These are phyloP conservation scores for Neopestalotiopsis sp. DNA, from an alignment of 2,329 filamentous ascomycete species.

Conservation along the genomic window DNA sequence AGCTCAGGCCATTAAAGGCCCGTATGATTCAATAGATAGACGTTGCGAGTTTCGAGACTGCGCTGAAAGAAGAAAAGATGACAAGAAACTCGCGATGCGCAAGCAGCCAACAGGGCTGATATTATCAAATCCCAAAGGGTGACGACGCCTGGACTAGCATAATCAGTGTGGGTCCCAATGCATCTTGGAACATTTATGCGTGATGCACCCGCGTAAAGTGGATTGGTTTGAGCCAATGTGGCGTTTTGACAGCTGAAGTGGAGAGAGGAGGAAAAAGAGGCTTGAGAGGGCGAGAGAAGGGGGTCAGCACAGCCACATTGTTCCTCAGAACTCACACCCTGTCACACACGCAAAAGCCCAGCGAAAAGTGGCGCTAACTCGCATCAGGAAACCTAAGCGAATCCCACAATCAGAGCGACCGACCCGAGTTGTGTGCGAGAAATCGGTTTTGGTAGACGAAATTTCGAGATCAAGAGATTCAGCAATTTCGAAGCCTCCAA, in stretches of 20 bases:
- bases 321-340: too few relatives aligned
- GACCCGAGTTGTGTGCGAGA: conserved; percentile 15
- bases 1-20: not conserved
- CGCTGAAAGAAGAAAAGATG: not conserved
- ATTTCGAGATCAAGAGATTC: conserved; percentile 14
- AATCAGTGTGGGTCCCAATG: not conserved
- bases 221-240: not conserved
- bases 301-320: conserved; percentile 3
- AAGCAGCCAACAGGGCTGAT: not conserved
- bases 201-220: conserved; percentile 11
- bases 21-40: not conserved
- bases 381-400: conserved; percentile 19
- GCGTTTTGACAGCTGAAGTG: not conserved
- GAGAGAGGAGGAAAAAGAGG: not conserved
- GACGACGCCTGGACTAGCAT: conserved; percentile 8
- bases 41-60: not conserved
- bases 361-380: conserved; percentile 1
- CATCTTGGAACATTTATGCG: conserved; percentile 6
- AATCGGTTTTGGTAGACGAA: conserved; percentile 8
- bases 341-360: not conserved
- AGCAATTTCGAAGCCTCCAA: conserved; percentile 20
- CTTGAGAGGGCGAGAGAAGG: not conserved
- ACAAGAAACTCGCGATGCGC: not conserved
- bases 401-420: conserved; percentile 13
- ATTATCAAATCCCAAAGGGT: conserved; percentile 1